These are phyloP conservation scores for Phialophora tarda DNA, from an alignment of 2,329 filamentous ascomycete species.

Conservation along the genomic window DNA sequence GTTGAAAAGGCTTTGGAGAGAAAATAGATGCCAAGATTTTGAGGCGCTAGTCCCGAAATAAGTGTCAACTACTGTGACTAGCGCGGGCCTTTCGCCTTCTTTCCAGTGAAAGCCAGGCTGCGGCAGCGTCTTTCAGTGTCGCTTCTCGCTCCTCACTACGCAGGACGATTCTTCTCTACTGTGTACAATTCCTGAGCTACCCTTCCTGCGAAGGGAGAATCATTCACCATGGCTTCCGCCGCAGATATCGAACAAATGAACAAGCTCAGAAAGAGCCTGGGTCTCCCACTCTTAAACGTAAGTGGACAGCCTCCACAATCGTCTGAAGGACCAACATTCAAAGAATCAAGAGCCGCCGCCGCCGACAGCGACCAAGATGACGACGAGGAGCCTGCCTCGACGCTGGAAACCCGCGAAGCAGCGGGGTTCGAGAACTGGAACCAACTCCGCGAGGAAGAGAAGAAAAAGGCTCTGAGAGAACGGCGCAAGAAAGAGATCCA, in stretches of 20 bases:
- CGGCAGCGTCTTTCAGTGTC: too few species aligned
- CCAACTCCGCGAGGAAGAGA: constrained; percentile 70
- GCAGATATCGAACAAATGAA: constrained; percentile 41
- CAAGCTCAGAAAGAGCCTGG: constrained; percentile 41
- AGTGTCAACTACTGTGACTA: too few species aligned
- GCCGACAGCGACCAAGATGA: constrained; percentile 49
- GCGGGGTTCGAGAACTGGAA: constrained; percentile 57
- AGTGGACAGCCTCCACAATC: constrained; percentile 35
- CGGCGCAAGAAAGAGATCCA: constrained; percentile 82
- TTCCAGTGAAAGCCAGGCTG: too few species aligned
- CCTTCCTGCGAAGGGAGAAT: background rate
- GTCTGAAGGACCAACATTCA: constrained; percentile 62
- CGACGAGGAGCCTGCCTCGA: constrained; percentile 77
- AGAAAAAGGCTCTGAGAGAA: constrained; percentile 69
- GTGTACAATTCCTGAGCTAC: background rate
- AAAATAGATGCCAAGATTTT: constrained; percentile 16
- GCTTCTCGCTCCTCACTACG: background rate
- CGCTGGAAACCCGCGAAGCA: constrained; percentile 70
- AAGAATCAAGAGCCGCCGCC: constrained; percentile 48
- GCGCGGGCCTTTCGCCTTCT: too few species aligned
- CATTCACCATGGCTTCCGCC: constrained; percentile 36
- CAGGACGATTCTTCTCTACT: background rate
- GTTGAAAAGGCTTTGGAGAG: background rate
- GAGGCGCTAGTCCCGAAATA: background rate
- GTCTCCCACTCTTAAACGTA: constrained; percentile 39